Evolutionary conservation across 768 basidiomycete species (phyloP), one percentile per base, ranked within the genome.

Genomic region (Trametes meyenii): DNA sequence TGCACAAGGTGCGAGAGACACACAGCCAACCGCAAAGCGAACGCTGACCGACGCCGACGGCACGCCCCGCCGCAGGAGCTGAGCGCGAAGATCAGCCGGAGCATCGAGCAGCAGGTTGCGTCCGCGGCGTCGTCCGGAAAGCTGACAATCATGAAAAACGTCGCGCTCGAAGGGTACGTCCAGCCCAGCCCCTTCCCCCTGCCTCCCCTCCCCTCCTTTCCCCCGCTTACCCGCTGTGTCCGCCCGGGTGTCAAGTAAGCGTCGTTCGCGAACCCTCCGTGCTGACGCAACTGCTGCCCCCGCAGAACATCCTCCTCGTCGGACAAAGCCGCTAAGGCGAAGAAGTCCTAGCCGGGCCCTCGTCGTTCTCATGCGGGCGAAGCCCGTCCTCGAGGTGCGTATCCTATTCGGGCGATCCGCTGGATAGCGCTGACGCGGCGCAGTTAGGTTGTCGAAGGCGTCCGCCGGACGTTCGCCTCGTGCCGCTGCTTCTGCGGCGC

Each of bases 71-170:
- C 17, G 17, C 70, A 96, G 94, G 79, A 85, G 69, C 81, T 97
- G 65, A 89, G 89, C 61, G 89, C 93, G 53, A 95, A 94, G 77
- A 95, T 97, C 71, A 94, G 91, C 73, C 87, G 85, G 73, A 92
- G 90, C 21, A 95, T 98, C 68, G 95, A 98, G 73, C 81, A 83
- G 56, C 94, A 96, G 75, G 93, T 95, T 86, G 90, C 93, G 13
- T 78, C 85, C 50, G 94, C 94, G 7, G 95, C 95, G 3, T 94
- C 92, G 5, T 80, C 87, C 44, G 95, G 95, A 40, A 94, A 92
- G 73, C 80, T 98, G 63, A 92, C 92, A 29, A 94, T 98, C 72
- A 94, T 98, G 94, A 92, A 90, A 76, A 84, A 87, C 62, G 74
- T 76, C 14, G 78, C 74, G 19, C 71, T 79, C 40, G 81, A 84